Evolutionary conservation across 345 rosid genomes (phyloP), one percentile per base, ranked within the genome.

Genomic region (Moringa oleifera): DNA sequence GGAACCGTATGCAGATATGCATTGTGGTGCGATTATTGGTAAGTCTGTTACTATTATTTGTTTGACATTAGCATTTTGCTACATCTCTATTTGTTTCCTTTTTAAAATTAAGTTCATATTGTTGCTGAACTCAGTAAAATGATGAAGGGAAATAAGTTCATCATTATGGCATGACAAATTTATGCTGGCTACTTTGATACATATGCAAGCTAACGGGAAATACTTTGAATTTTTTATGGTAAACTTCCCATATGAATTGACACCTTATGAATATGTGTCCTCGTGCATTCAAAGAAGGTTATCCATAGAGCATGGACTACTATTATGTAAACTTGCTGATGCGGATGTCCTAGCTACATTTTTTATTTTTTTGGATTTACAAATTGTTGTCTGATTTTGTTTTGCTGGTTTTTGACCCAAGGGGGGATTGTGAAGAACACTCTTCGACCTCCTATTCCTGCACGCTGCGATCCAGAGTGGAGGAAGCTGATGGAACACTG

Each of bases 21-120:
- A 86, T 57, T 83, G 87, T 59, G 93, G 93, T 61, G 89, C 93
- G 25, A 82, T 86, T 57, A 86, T 86, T 64, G 87, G 93, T 86
- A 64, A 67, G 82, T 1, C 13, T 41, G 47, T 41, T 41, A 15
- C 12, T 15, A 41, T 11, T 7, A 16, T 41, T 11, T 4, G 47
- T 41, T 41, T 5, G 47, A 41, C 12, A 15, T 41, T 11, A 41
- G 12, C 47, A 41, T 15, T 41, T 41, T 41, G 13, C 13, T 41
- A 9, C 17, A 41, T 41, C 2, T 41, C 17, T 11, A 5, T 41
- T 41, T 41, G 12, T 41, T 41, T 16, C 47, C 47, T 15, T 41
- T 41, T 41, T 41, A 41, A 41, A 11, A 41, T 41, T 33, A 33
- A 4, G 17, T 11, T 41, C 6, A 41, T 28, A 28, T 28, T 28